Evolutionary conservation across 2,329 filamentous ascomycete species (phyloP), one percentile per base, ranked within the genome.

Genomic region (Helotiales sp.): DNA sequence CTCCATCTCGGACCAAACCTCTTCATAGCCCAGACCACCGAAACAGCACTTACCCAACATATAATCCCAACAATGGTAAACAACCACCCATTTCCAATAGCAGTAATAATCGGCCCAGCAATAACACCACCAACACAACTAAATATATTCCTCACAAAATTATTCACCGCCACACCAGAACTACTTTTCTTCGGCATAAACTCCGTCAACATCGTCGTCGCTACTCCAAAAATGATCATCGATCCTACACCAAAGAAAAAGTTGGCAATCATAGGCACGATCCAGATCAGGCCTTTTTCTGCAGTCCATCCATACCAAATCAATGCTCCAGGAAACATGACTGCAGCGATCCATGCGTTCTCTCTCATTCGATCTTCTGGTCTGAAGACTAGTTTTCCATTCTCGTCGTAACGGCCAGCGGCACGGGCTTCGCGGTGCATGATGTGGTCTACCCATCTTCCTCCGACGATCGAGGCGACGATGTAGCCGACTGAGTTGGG

Each of bases 281-380:
- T 72, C 83, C 86, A 90, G 57, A 83, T 79, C 3, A 90, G 74
- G 1, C 86, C 77, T 59, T 84, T 81, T 40, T 86, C 75, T 0
- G 83, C 80, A 0, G 85, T 82, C 90, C 91, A 96, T 3, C 91
- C 91, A 69, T 90, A 95, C 77, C 86, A 86, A 27, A 95, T 76
- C 59, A 95, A 72, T 0, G 86, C 86, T 0, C 79, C 77, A 0
- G 91, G 91, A 65, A 89, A 93, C 46, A 93, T 65, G 3, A 85
- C 76, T 0, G 86, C 86, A 2, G 87, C 88, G 0, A 93, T 72
- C 87, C 87, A 93, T 2, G 88, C 88, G 69, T 96, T 95, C 69
- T 93, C 88, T 42, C 86, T 80, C 83, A 95, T 90, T 12, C 91
- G 82, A 71, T 96, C 91, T 73, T 95, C 91, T 0, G 91, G 91